phyloP scores from a whole-genome alignment of 176 grass and related monocot species.

The Triticum turgidum region DNA sequence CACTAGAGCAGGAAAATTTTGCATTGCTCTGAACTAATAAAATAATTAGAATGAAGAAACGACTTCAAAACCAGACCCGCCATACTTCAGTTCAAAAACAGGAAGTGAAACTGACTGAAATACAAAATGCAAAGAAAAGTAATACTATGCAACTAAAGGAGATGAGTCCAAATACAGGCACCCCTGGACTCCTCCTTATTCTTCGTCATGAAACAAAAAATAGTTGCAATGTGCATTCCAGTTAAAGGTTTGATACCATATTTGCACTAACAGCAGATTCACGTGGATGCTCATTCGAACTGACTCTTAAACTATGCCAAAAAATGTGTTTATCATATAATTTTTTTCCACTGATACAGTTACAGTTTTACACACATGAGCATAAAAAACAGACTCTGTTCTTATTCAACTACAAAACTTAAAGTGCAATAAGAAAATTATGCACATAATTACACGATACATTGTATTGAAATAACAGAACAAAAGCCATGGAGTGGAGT shows the following conservation, averaged over 20 bases:
- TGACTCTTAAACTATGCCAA: constrained; percentile 8
- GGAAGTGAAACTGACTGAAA: neutral
- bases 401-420: constrained; percentile 20
- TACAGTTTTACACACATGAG: neutral
- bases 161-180: neutral
- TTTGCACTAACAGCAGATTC: constrained; percentile 28
- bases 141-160: constrained; percentile 3
- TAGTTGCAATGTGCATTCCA: constrained; percentile 10
- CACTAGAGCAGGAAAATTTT: constrained; percentile 20
- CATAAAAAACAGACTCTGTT: neutral
- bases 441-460: neutral
- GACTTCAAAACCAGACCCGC: neutral
- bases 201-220: constrained; percentile 6
- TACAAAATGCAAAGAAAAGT: constrained; percentile 12
- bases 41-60: constrained; percentile 29
- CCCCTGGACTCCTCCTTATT: neutral
- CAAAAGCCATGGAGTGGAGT: neutral
- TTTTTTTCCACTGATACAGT: neutral
- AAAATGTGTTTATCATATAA: neutral
- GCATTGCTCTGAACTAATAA: constrained; percentile 24
- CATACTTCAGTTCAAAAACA: neutral
- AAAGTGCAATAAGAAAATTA: constrained; percentile 7
- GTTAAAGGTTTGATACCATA: constrained; percentile 15
- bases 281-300: neutral
- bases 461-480: constrained; percentile 17